A percentile compares a stretch with the other conserved stretches of the same genome.
Conservation (phyloP, 129 eudicot genomes). For the Erigeron canadensis region DNA sequence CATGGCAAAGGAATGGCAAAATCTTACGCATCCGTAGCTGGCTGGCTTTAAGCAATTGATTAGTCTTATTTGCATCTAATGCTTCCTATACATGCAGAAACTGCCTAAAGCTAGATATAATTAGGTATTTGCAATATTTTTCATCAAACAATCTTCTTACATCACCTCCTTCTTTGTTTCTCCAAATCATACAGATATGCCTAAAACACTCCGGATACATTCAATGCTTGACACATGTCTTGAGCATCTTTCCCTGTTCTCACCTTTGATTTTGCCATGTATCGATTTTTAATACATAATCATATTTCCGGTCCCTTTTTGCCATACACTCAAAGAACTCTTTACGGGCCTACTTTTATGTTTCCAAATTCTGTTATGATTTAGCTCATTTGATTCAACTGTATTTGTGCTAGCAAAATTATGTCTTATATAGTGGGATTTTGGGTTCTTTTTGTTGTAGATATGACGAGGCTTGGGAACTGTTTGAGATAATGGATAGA, state of each 20-base stretch:
- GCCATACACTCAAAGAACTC: neutral
- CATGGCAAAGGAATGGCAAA: neutral
- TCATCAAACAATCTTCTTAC: neutral
- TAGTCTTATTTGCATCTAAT: too few relatives aligned
- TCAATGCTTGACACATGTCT: too few relatives aligned
- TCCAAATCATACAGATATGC: neutral
- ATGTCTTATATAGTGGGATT: neutral
- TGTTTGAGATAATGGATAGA: slow-evolving; percentile 60
- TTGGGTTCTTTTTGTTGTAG: slow-evolving; percentile 36
- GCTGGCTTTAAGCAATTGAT: too few relatives aligned
- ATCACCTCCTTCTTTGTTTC: neutral
- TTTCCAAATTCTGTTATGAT: neutral
- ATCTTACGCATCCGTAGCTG: too few relatives aligned
- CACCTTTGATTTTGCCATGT: too few relatives aligned
- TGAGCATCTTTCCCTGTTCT: too few relatives aligned
- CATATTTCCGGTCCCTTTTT: neutral
- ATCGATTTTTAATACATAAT: too few relatives aligned
- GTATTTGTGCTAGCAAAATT: neutral
- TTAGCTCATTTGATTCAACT: neutral
- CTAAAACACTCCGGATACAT: too few relatives aligned
- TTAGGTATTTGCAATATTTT: neutral
- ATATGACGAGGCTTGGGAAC: slow-evolving; percentile 82
- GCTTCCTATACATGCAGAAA: neutral
- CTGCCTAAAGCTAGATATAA: neutral
- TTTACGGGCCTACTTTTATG: neutral